A percentile compares a stretch with the other conserved stretches of the same genome.
These are phyloP conservation scores for Scenedesmus sp. DNA, from an alignment of 163 green algal genomes.

Conservation along the genomic window DNA sequence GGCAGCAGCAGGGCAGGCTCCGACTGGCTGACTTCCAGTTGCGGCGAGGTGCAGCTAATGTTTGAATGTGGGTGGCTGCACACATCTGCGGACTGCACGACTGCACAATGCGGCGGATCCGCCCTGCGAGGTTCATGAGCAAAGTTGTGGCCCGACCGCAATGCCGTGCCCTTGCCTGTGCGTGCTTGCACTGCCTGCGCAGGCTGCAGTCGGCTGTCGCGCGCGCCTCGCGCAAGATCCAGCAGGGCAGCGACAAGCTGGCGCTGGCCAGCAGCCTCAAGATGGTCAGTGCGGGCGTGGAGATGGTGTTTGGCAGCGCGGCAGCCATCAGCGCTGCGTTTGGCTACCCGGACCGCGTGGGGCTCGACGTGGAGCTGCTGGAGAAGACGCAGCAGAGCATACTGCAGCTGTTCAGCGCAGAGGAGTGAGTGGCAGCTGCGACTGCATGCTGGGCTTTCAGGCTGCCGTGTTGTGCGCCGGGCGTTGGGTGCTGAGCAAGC, in stretches of 20 bases:
- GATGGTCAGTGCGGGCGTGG: constrained; percentile 65
- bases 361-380: constrained; percentile 79
- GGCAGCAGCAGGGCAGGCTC: not conserved
- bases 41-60: not conserved
- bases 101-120: too few species aligned
- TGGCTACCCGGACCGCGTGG: constrained; percentile 70
- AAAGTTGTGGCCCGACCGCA: not conserved
- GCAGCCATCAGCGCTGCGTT: constrained; percentile 89
- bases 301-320: constrained; percentile 86
- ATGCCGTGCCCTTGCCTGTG: not conserved
- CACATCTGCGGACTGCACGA: not conserved
- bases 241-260: constrained; percentile 54
- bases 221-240: constrained; percentile 34
- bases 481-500: not conserved
- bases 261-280: constrained; percentile 56
- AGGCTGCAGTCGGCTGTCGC: constrained; percentile 52
- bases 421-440: constrained; percentile 33
- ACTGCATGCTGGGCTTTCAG: not conserved
- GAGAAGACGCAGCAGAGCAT: constrained; percentile 77
- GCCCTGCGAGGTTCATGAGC: not conserved
- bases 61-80: not conserved
- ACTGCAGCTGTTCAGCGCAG: constrained; percentile 64
- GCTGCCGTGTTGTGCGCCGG: not conserved
- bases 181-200: not conserved
- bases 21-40: too few species aligned